Conservation (phyloP, 2,329 filamentous ascomycete species). For the Colletotrichum gigasporum region DNA sequence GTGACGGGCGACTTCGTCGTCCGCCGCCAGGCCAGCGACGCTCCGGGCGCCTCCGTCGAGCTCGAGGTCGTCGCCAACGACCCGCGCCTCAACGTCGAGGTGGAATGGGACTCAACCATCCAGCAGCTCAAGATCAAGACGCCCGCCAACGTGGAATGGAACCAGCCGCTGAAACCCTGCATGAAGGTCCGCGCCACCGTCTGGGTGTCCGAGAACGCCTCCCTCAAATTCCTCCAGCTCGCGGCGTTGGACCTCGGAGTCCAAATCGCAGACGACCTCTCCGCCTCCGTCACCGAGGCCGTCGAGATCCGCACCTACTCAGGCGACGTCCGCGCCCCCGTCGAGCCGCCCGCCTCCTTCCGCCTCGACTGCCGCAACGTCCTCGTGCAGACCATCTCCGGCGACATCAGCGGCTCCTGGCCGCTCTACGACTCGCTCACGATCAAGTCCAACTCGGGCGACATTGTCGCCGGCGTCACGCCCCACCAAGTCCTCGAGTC, state of each 20-base stretch:
- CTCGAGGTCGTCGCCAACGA: conserved; percentile 58
- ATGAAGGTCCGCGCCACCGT: conserved; percentile 58
- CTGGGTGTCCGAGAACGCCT: conserved; percentile 52
- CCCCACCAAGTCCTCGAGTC: conserved; percentile 49
- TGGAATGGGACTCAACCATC: conserved; percentile 42
- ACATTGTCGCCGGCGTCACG: conserved; percentile 49
- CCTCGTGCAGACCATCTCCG: conserved; percentile 52
- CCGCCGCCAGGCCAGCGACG: conserved; percentile 44
- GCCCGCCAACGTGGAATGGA: conserved; percentile 45
- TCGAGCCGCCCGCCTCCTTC: conserved; percentile 44
- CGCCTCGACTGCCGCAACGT: conserved; percentile 53
- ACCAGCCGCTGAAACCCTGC: conserved; percentile 48
- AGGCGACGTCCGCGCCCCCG: conserved; percentile 50
- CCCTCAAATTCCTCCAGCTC: conserved; percentile 49
- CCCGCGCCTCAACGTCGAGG: conserved; percentile 45
- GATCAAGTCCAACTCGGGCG: conserved; percentile 55
- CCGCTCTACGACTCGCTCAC: conserved; percentile 60
- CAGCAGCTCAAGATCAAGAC: conserved; percentile 52
- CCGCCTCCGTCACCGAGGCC: conserved; percentile 41
- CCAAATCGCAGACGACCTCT: conserved; percentile 50
- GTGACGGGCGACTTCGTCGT: conserved; percentile 58
- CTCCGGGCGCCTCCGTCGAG: conserved; percentile 48
- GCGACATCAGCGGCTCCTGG: conserved; percentile 57
- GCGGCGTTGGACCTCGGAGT: conserved; percentile 50
- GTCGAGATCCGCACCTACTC: conserved; percentile 45